Base-by-base conservation (phyloP, 169 alveolate genomes). In the Plasmodium chabaudi region DNA sequence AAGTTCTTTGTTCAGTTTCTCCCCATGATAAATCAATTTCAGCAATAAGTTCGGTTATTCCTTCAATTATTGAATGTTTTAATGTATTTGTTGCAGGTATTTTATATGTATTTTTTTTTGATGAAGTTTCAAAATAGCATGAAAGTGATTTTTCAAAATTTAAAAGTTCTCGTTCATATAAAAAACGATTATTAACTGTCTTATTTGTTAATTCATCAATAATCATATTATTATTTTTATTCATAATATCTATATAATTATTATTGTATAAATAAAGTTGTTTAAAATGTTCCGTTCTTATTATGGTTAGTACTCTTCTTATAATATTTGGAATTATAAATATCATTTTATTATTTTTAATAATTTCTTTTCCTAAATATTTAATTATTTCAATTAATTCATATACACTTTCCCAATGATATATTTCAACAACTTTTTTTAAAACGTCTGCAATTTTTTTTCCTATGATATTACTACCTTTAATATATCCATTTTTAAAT, bases 1-100 rank as follows among this genome's bases (percentile, higher is more conserved):
- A 79, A 15, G 89, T 79, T 67, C 89, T 79, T 79, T 79, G 89
- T 79, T 79, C 89, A 53, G 89, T 67, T 44, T 79, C 89, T 2
- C 61, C 89, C 89, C 89, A 79, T 1, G 89, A 79, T 19, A 70
- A 53, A 17, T 79, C 89, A 25, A 79, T 79, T 23, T 79, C 89
- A 13, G 89, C 89, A 15, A 79, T 79, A 5, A 79, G 12, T 65
- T 79, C 89, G 0, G 77, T 55, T 51, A 79, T 65, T 9, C 89
- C 89, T 79, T 79, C 89, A 27, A 79, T 79, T 27, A 79, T 79
- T 57, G 89, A 79, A 79, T 79, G 89, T 65, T 60, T 79, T 19
- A 79, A 65, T 9, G 89, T 79, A 25, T 65, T 79, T 4, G 89
- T 79, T 23, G 89, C 89, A 19, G 89, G 82, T 65, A 79, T 79